These are phyloP conservation scores for Trypanosomatidae sp. DNA, from an alignment of 208 protist genomes.

Conservation along the genomic window DNA sequence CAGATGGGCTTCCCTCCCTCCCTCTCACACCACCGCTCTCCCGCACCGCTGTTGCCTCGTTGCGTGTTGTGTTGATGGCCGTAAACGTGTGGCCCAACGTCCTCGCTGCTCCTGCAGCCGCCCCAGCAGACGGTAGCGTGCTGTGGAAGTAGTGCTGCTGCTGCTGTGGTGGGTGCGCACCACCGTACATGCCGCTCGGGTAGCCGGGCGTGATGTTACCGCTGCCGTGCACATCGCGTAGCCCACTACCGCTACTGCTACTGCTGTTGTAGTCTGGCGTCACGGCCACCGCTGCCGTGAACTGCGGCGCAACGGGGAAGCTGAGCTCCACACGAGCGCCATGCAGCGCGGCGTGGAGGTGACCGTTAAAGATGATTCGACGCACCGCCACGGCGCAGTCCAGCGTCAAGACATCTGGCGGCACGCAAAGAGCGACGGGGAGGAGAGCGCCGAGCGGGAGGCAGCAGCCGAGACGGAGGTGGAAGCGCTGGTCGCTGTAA, in stretches of 20 bases:
- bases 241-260: no score
- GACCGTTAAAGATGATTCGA: slow-evolving; percentile 54
- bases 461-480: slow-evolving; percentile 50
- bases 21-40: background rate
- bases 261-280: slow-evolving; percentile 7
- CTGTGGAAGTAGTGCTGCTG: no score
- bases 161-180: background rate
- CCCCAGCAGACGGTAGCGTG: background rate
- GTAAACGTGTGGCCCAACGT: slow-evolving; percentile 22
- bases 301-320: slow-evolving; percentile 63
- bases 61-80: slow-evolving; percentile 20
- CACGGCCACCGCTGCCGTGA: slow-evolving; percentile 59
- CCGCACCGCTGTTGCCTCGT: slow-evolving; percentile 7
- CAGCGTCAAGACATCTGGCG: slow-evolving; percentile 61
- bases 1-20: background rate
- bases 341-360: slow-evolving; percentile 57
- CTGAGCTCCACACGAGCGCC: slow-evolving; percentile 54
- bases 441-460: slow-evolving; percentile 56
- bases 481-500: slow-evolving; percentile 75
- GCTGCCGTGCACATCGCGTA: no score
- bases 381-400: slow-evolving; percentile 50
- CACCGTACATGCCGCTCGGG: background rate
- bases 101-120: background rate
- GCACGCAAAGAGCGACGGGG: slow-evolving; percentile 46
- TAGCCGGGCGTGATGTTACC: no score